Evolutionary conservation across 371 early-diverging fungal genomes (phyloP).

Genomic region (Dichotomocladium elegans): DNA sequence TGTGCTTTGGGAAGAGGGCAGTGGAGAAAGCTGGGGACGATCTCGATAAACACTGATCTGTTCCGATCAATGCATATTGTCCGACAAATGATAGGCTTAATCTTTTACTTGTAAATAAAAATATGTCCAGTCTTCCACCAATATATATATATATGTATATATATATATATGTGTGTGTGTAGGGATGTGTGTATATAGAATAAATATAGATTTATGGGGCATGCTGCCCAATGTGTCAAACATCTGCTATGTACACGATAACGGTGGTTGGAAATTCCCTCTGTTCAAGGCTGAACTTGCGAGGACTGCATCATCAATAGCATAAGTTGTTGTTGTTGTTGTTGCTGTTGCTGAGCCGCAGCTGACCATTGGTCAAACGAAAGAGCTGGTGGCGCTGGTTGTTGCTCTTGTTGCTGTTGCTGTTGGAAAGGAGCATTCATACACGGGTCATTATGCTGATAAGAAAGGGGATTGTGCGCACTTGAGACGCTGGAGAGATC

Average conservation of each 20-base stretch:
- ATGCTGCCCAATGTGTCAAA: background rate
- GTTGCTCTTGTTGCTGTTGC: background rate
- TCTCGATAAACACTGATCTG: too few relatives aligned
- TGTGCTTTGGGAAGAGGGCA: too few relatives aligned
- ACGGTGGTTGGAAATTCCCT: too few relatives aligned
- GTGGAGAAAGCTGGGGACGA: background rate
- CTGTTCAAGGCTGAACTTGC: too few relatives aligned
- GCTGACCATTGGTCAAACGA: background rate
- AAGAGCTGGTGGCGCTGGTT: background rate
- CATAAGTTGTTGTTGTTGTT: background rate
- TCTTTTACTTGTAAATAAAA: too few relatives aligned
- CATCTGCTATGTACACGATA: too few relatives aligned
- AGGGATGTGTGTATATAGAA: too few relatives aligned
- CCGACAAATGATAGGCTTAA: background rate
- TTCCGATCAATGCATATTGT: slow-evolving; percentile 3
- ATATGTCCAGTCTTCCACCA: too few relatives aligned
- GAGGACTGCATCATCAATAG: too few relatives aligned
- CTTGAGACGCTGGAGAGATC: slow-evolving; percentile 13
- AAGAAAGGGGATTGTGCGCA: slow-evolving; percentile 13
- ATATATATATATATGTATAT: too few relatives aligned
- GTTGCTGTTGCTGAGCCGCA: background rate
- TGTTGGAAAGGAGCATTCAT: background rate
- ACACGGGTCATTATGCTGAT: background rate
- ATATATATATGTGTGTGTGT: too few relatives aligned
- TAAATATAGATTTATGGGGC: background rate